Base-by-base conservation (phyloP, 2,329 filamentous ascomycete species). In the Botrytis cinerea region DNA sequence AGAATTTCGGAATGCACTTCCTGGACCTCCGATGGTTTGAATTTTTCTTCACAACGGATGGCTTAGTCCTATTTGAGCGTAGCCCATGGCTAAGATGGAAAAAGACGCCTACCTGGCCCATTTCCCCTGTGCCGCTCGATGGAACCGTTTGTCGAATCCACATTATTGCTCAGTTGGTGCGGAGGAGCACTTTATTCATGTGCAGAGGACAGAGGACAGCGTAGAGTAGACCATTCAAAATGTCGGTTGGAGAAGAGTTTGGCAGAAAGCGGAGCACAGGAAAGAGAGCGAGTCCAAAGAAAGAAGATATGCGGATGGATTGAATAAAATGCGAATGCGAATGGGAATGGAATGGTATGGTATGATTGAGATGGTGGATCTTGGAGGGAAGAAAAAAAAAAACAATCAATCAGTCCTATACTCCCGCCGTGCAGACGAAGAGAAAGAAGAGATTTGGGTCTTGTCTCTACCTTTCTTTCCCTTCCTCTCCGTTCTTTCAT, bases 121-220 rank as follows among this genome's bases (percentile, higher is more conserved):
- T 16, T 45, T 45, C 16, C 61, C 61, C n/a, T 63, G 61, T 45
- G 61, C 61, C 61, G 61, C 40, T 63, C 61, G 43, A 28, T 62
- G 45, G 61, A 28, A 43, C 38, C 25, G 61, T 63, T 63, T 5
- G 25, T 40, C 18, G 14, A n/a, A 62, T 25, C 38, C 60, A 62
- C 60, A 62, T 62, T 43, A 28, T 54, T 16, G n/a, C 4, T 54
- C 7, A 28, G 10, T 28, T 1, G 51, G 51, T 28, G 51, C 51
- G 51, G 51, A 54, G 51, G 48, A 54, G 25, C 12, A 54, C 48
- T 14, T 8, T 38, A 38, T 38, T 38, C 35, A 38, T 38, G 35
- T 38, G 35, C 35, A 38, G 35, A 38, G 35, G 4, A 38, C 35
- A 38, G 35, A 38, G 35, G 4, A 43, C 12, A 43, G 40, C 2